Evolutionary conservation across 495 filamentous ascomycete species (phyloP), one percentile per base, ranked within the genome.

Genomic region (Daldinia bambusicola): DNA sequence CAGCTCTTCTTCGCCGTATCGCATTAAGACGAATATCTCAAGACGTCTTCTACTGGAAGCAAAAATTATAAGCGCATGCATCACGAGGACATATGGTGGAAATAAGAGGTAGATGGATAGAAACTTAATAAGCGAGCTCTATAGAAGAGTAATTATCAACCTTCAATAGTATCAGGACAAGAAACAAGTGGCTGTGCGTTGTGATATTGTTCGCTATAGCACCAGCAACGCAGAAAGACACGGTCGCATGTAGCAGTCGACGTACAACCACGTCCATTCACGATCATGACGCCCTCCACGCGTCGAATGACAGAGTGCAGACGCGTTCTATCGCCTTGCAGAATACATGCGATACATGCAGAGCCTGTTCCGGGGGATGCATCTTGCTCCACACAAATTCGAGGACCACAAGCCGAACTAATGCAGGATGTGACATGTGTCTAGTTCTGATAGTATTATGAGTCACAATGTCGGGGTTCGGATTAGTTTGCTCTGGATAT

Each of bases 251-350:
- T 64, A 67, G 65, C 52, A 64, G 40, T 56, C 62, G 50, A 65
- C 56, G 61, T 67, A 58, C 64, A 40, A 53, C 61, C 74, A 66
- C 74, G 72, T 72, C 61, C 67, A 68, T 63, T 74, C 74, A 73
- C 65, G 66, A 62, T 61, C 22, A 18, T 31, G 52, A 34, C 53
- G 61, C 55, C 56, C 50, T 58, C 12, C 13, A 36, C 72, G 72
- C 72, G 72, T 71, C 65, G 62, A 67, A 67, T 71, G 53, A 53
- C 13, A 70, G 55, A 55, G 37, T 45, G 34, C 43, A 34, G 55
- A 45, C 70, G 65, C 53, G 67, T 69, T 59, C 32, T 69, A 53
- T 37, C 57, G 51, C 30, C 20, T 20, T 66, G 61, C 66, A 69
- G 66, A 41, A 36, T 36, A 36, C 34, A 36, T 2, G 9, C 1